Conservation (phyloP, 352 stramenopile genomes). For the Pythium dissotocum region DNA sequence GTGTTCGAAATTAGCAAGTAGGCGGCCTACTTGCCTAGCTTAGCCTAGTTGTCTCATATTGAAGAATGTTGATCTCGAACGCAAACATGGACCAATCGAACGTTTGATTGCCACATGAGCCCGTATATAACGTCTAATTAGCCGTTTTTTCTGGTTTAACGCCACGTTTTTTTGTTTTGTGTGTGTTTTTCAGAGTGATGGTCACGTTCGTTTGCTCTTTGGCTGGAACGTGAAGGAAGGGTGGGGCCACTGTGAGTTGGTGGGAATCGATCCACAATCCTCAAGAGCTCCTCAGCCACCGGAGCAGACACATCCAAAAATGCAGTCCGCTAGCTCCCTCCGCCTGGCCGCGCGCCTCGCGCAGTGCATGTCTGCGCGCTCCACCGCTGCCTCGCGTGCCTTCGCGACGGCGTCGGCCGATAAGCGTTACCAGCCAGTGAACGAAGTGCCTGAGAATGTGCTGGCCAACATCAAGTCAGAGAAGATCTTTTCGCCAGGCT, state of each 20-base stretch:
- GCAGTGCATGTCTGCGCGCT: constrained; percentile 8
- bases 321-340: constrained; percentile 18
- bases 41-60: not conserved
- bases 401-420: constrained; percentile 51
- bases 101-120: constrained; percentile 13
- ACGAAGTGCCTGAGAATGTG: constrained; percentile 84
- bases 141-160: constrained; percentile 25
- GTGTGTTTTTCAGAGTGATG: constrained; percentile 11
- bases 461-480: constrained; percentile 74
- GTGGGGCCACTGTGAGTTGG: not conserved
- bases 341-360: constrained; percentile 11
- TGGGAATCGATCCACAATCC: constrained; percentile 3
- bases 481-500: constrained; percentile 84
- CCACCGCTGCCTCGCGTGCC: constrained; percentile 12
- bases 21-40: not conserved
- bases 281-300: constrained; percentile 6
- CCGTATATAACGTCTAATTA: not conserved
- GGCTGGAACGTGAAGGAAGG: constrained; percentile 26
- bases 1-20: constrained; percentile 51
- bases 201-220: constrained; percentile 11
- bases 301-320: not conserved
- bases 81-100: constrained; percentile 1
- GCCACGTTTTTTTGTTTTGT: constrained; percentile 12
- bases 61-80: constrained; percentile 21
- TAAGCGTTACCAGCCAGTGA: constrained; percentile 85